Conservation (phyloP, 1,139 yeast genomes). For the Wickerhamomyces sp. region DNA sequence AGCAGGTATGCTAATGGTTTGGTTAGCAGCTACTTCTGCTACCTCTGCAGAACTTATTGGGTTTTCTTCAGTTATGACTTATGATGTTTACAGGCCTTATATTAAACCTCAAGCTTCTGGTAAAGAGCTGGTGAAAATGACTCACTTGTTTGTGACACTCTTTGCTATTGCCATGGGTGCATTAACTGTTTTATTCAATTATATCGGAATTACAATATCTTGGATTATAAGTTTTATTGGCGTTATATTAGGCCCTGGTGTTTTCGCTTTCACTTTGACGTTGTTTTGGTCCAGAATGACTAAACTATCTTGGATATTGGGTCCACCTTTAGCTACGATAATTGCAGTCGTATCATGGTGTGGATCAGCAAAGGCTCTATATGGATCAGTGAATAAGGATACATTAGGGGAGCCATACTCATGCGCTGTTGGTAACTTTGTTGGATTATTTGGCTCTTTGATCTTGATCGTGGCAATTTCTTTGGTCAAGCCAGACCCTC, state of each 20-base stretch:
- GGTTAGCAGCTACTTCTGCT: conserved; percentile 51
- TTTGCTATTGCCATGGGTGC: conserved; percentile 47
- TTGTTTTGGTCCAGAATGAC: neutral
- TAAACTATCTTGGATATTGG: neutral
- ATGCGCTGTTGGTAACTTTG: neutral
- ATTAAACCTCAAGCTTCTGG: conserved; percentile 45
- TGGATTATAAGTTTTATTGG: conserved; percentile 21
- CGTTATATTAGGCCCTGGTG: neutral
- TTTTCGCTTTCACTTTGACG: neutral
- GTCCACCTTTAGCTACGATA: neutral
- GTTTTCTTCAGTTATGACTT: conserved; percentile 44
- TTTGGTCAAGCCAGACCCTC: neutral
- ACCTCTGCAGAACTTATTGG: conserved; percentile 51
- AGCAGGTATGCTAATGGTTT: conserved; percentile 39
- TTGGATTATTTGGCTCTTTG: neutral
- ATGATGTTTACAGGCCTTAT: conserved; percentile 46
- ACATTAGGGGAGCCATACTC: neutral
- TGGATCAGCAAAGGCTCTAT: neutral
- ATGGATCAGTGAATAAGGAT: neutral
- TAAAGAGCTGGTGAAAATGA: conserved; percentile 39
- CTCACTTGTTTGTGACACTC: conserved; percentile 40
- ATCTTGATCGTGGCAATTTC: neutral
- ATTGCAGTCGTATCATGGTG: neutral
- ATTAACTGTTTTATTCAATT: conserved; percentile 46
- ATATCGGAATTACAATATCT: conserved; percentile 46